Evolutionary conservation across 1,284 basidiomycete genomes (phyloP), one percentile per base, ranked within the genome.

Genomic region (Leccinum subrobustum): DNA sequence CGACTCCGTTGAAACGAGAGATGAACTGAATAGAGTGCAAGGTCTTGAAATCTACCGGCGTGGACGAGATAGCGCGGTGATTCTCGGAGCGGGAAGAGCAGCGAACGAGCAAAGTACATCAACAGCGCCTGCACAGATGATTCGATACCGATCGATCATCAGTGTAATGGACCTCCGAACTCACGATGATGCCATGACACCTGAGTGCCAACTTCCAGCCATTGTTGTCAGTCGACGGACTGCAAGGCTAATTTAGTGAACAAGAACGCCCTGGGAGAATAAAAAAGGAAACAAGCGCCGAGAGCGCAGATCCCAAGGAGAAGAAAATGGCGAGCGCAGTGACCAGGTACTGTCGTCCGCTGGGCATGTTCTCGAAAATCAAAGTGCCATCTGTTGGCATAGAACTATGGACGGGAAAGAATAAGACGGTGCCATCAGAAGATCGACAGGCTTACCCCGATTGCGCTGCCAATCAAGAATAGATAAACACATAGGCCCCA

Each of bases 311-410:
- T 42, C 95, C 95, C 54, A 96, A 78, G 3, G 93, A 95, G 79
- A 97, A 97, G 80, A 98, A 99, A 25, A 97, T 86, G 5, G 94
- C 96, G 25, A 27, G 25, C 0, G 92, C 92, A 0, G 96, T 98
- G 55, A 98, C 89, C 37, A 98, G 86, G 73, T 96, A 96, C 70
- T 96, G 89, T 68, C 95, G 95, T n/a, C 86, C 85, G 66, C 89
- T 87, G 0, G 96, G 96, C 77, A 98, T 88, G 69, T 97, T 95
- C 73, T 99, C 96, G 3, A 98, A 82, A 56, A 98, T 86, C 4
- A 97, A 84, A 0, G 95, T 97, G 3, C 96, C 96, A 68, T 98
- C 96, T 0, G 95, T 98, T 0, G 95, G 96, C 94, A 98, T 96
- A 2, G 92, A 95, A 11, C 93, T 91, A 89, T 92, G 60, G 48